Evolutionary conservation across 2,329 filamentous ascomycete species (phyloP), one percentile per base, ranked within the genome.

Genomic region (Arthrocladium fulminans): DNA sequence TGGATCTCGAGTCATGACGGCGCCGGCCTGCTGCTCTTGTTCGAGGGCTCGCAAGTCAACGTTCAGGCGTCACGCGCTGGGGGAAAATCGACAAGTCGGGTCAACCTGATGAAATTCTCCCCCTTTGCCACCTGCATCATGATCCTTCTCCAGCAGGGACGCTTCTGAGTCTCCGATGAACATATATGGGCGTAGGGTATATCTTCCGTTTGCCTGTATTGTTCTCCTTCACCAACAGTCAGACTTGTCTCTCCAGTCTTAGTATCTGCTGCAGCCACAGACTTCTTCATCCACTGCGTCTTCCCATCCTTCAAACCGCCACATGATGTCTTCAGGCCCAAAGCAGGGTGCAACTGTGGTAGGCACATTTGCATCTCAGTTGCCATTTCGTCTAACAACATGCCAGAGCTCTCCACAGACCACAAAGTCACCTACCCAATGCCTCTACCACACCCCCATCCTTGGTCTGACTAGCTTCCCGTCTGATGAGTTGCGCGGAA

Each of bases 391-490:
- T 12, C 37, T 40, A 22, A 40, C 17, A 19, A n/a, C n/a, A 22
- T 22, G 8, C 37, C 34, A 38, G 34, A 38, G 34, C 37, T 40
- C 37, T 9, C 17, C 37, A 19, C 37, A 24, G 37, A 12, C 37
- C 8, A 5, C 37, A 7, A 40, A 40, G n/a, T n/a, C 40, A 43
- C 15, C 40, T 7, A 27, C 42, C 12, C 13, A 45, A n/a, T 51
- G 49, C 24, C 9, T 45, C 19, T 51, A 51, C 49, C 49, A 51
- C 30, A 40, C 23, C 27, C 19, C 39, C 22, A 25, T 51, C 45
- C 30, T 51, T 22, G 17, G 25, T 23, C 39, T 48, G n/a, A 25
- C n/a, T 15, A 30, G 34, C 3, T 38, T 40, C 20, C 38, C 39
- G 42, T 8, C 10, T 8, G 19, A 45, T 15, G 20, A 48, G 8